phyloP scores from a whole-genome alignment of 805 yeast genomes.

The Candida fluviatilis region DNA sequence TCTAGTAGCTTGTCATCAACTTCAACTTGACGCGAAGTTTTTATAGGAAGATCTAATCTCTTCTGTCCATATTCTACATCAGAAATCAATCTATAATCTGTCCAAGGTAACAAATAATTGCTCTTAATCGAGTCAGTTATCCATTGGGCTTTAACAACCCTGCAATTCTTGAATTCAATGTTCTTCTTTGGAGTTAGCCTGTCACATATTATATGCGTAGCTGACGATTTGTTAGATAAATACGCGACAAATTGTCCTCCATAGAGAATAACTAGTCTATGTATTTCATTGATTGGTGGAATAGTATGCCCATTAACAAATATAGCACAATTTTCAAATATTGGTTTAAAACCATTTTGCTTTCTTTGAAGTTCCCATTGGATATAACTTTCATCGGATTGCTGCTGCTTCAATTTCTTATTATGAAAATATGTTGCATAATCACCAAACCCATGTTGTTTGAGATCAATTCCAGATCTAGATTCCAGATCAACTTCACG shows the following conservation, averaged over 20 bases:
- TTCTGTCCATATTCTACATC: constrained; percentile 54
- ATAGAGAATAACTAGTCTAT: constrained; percentile 62
- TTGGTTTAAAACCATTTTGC: constrained; percentile 15
- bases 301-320: constrained; percentile 87
- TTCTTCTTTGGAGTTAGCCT: constrained; percentile 73
- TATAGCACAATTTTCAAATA: constrained; percentile 62
- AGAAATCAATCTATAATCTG: constrained; percentile 50
- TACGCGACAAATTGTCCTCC: constrained; percentile 79
- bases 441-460: constrained; percentile 56
- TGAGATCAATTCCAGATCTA: constrained; percentile 4
- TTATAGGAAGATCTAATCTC: constrained; percentile 20
- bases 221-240: constrained; percentile 64
- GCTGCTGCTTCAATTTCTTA: constrained; percentile 61
- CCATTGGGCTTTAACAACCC: constrained; percentile 84
- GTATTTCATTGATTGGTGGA: constrained; percentile 74
- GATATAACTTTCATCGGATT: constrained; percentile 46
- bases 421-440: constrained; percentile 60
- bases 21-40: constrained; percentile 1
- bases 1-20: not conserved
- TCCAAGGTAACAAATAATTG: constrained; percentile 60
- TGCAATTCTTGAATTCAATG: constrained; percentile 58
- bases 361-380: constrained; percentile 44
- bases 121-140: constrained; percentile 56
- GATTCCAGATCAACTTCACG: not conserved
- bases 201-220: constrained; percentile 83